Percentiles rank a stretch among this genome's conserved stretches.
Evolutionary conservation across 1,284 basidiomycete genomes (phyloP).

Genomic region (Austroboletus niveus): DNA sequence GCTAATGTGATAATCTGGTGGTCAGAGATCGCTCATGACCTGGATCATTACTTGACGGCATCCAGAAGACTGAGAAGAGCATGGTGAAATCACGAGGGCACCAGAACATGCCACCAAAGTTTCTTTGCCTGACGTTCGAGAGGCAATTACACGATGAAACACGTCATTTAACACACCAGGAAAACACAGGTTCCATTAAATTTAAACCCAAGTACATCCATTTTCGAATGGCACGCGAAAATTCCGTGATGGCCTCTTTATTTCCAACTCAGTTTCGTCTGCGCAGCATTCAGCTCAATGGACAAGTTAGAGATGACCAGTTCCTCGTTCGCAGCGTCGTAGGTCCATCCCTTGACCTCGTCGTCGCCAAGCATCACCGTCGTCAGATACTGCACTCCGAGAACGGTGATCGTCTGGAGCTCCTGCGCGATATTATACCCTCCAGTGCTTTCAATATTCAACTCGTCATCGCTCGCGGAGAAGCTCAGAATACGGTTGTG

Average conservation of each 20-base stretch:
- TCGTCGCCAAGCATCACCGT: conserved; percentile 33
- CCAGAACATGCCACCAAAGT: no score
- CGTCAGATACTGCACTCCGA: conserved; percentile 43
- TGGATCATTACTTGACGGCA: no score
- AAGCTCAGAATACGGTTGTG: conserved; percentile 47
- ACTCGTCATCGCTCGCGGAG: conserved; percentile 26
- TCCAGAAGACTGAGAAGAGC: no score
- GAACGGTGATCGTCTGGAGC: conserved; percentile 46
- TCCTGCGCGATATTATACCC: conserved; percentile 41
- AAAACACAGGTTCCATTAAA: not conserved
- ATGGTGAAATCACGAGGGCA: no score
- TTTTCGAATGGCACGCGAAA: not conserved
- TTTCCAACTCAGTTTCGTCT: conserved; percentile 23
- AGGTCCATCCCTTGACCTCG: conserved; percentile 34
- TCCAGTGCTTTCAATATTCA: conserved; percentile 43
- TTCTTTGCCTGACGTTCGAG: not conserved
- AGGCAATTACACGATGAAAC: not conserved
- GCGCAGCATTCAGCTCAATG: not conserved
- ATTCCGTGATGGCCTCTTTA: conserved; percentile 7
- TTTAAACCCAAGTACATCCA: not conserved
- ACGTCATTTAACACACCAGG: not conserved
- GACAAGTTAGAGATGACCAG: conserved; percentile 31
- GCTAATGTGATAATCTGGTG: no score
- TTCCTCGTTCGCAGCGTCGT: conserved; percentile 31
- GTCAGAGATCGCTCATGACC: no score